Base-by-base conservation (phyloP, 148 eudicot species). In the Amaranthus hypochondriacus region DNA sequence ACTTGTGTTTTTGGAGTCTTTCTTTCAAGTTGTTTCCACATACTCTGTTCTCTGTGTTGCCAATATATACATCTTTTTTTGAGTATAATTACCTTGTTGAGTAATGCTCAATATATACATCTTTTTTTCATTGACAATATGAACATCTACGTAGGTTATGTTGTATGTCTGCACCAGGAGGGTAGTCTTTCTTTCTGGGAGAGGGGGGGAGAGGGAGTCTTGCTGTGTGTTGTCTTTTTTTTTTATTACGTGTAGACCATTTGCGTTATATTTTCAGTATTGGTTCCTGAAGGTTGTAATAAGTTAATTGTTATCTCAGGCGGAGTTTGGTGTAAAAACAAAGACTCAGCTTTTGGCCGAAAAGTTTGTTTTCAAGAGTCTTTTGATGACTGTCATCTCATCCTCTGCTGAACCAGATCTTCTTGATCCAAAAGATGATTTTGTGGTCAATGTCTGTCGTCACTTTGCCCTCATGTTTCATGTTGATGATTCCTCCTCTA, bases 321-420 rank as follows among this genome's bases (percentile, higher is more conserved):
- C 93, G 79, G 98, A 92, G 82, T 77, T 90, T 66, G 97, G 98
- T 70, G 98, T 95, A 69, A 95, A 95, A 85, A 95, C 98, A 42
- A 95, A 95, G 90, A 92, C 96, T 51, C 98, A 95, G 85, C 96
- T 95, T 69, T 83, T 90, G 96, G 98, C 98, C 52, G 98, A 95
- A 82, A 95, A 89, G 77, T 87, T 93, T 67, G 97, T 92, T 68
- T 95, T 95, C 77, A 95, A 95, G 82, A 86, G 89, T 81, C 93
- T 95, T 42, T 82, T 95, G 81, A 87, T 87, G 94, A 95, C 97
- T 48, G 83, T 95, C 66, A 87, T 95, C 81, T 89, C 97, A 69
- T 85, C 98, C 57, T 86, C 90, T 85, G 96, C 90, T 48, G 98
- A 95, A 76, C 81, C 89, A 77, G 97, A 88, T 66, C 80, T 95